Percentiles rank a stretch among this genome's conserved stretches.
Evolutionary conservation across 2,329 filamentous ascomycete genomes (phyloP).

Genomic region (Stemphylium beticola): DNA sequence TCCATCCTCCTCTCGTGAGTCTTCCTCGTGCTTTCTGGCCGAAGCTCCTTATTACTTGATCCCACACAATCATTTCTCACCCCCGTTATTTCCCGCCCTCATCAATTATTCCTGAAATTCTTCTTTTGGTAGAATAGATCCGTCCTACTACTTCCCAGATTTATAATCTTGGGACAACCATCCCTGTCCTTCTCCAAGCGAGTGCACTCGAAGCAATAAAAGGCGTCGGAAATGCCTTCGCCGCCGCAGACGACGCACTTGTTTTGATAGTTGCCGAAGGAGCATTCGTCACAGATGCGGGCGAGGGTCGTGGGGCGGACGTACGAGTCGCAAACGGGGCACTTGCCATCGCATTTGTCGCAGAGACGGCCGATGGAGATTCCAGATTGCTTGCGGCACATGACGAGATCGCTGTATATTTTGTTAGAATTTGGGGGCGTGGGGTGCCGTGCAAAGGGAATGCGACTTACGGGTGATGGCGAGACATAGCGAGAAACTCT

Average conservation of each 20-base stretch:
- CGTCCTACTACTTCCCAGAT: conserved; percentile 91
- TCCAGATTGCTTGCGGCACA: conserved; percentile 98
- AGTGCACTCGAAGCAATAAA: conserved; percentile 99
- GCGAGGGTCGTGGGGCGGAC: conserved; percentile 96
- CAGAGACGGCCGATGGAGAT: conserved; percentile 98
- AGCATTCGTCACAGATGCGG: conserved; percentile 98
- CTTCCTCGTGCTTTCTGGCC: too few relatives aligned
- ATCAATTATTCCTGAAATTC: conserved; percentile 66
- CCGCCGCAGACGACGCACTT: conserved; percentile 99
- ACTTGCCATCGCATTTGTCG: conserved; percentile 99
- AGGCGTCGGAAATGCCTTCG: conserved; percentile 96
- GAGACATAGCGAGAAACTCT: conserved; percentile 69
- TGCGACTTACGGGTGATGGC: conserved; percentile 81
- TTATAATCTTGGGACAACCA: conserved; percentile 99
- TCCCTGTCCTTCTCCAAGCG: conserved; percentile 95
- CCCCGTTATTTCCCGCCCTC: not conserved
- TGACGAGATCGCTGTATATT: conserved; percentile 81
- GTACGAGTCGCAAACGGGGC: conserved; percentile 98
- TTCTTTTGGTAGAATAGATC: conserved; percentile 85
- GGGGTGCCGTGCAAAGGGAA: conserved; percentile 5
- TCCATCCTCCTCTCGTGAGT: not conserved
- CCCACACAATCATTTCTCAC: not conserved
- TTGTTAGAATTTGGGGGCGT: conserved; percentile 3
- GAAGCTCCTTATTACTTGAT: not conserved
- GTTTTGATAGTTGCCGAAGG: conserved; percentile 99